phyloP scores from a whole-genome alignment of 257 asterid species.

The Anisodus tanguticus region DNA sequence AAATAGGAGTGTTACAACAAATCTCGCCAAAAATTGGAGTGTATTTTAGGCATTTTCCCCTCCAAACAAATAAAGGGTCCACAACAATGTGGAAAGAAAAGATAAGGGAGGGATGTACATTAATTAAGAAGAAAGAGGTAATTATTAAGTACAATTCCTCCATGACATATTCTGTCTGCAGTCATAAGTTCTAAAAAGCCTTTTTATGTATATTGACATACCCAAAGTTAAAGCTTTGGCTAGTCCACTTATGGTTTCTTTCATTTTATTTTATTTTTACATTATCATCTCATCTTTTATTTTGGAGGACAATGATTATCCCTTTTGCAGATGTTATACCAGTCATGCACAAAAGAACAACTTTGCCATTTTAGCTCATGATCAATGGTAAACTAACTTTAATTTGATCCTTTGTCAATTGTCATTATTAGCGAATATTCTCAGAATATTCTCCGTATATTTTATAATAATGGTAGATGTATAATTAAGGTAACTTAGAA shows the following conservation, averaged over 20 bases:
- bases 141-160: slow-evolving; percentile 20
- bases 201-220: slow-evolving; percentile 32
- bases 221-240: slow-evolving; percentile 41
- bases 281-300: slow-evolving; percentile 2
- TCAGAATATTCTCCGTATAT: no score
- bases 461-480: no score
- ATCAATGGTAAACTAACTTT: slow-evolving; percentile 7
- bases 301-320: slow-evolving; percentile 31
- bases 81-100: slow-evolving; percentile 39
- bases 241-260: slow-evolving; percentile 31
- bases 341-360: slow-evolving; percentile 27
- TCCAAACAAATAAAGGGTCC: slow-evolving; percentile 38
- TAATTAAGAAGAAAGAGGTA: slow-evolving; percentile 29
- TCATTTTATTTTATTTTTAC: background rate
- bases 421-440: no score
- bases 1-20: no score
- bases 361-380: slow-evolving; percentile 31
- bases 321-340: slow-evolving; percentile 23
- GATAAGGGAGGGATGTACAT: slow-evolving; percentile 16
- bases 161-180: slow-evolving; percentile 36
- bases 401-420: slow-evolving; percentile 5
- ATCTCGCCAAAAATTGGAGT: no score
- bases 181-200: slow-evolving; percentile 31
- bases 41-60: no score
- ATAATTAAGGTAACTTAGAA: no score